phyloP scores from a whole-genome alignment of 257 asterid genomes.

The Scutellaria baicalensis region DNA sequence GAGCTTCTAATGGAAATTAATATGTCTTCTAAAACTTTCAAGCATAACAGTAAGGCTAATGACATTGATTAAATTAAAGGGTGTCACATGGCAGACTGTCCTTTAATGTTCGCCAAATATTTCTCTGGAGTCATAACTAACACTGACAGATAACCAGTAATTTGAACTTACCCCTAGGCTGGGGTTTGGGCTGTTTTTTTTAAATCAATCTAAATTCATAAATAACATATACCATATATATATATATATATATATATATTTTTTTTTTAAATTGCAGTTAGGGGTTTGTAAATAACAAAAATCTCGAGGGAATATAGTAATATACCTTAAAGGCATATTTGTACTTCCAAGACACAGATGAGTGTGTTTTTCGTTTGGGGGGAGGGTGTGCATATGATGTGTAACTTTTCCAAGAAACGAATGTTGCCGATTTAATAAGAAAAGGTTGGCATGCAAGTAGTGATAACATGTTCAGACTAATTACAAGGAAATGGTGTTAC shows the following conservation, averaged over 20 bases:
- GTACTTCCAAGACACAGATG: background rate
- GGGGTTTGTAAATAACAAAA: background rate
- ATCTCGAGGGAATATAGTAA: background rate
- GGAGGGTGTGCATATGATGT: background rate
- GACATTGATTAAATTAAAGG: background rate
- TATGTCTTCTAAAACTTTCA: background rate
- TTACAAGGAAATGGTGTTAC: background rate
- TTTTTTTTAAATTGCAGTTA: background rate
- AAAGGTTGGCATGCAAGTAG: background rate
- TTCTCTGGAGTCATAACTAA: background rate
- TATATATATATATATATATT: background rate
- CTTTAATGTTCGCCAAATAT: background rate
- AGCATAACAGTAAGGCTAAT: background rate
- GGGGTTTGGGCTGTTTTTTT: background rate
- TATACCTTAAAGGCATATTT: background rate
- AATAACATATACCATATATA: background rate
- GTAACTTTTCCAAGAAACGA: background rate
- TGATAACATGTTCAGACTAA: background rate
- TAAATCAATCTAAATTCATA: background rate
- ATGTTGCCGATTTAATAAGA: background rate
- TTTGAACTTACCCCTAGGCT: background rate
- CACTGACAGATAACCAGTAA: background rate
- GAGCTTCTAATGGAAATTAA: background rate
- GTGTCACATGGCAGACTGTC: background rate
- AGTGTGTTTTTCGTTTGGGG: background rate